Percentiles rank a stretch among this genome's conserved stretches.
Conservation (phyloP, 2,329 filamentous ascomycete genomes). For the Nigrospora oryzae region DNA sequence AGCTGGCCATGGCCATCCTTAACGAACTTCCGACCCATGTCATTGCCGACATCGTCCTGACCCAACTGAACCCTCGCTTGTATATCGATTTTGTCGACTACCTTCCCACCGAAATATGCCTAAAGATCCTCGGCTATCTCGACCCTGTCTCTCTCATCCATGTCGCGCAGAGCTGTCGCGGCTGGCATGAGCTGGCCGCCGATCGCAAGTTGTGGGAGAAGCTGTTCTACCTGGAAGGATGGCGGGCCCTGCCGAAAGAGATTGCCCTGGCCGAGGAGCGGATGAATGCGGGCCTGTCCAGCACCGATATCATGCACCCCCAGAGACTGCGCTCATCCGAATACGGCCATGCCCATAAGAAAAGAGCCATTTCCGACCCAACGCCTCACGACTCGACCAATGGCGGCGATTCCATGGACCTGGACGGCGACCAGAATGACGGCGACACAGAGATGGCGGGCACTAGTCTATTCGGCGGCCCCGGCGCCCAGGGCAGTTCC, state of each 20-base stretch:
- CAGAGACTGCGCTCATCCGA: slow-evolving; percentile 33
- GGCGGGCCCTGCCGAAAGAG: slow-evolving; percentile 62
- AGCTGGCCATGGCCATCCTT: slow-evolving; percentile 72
- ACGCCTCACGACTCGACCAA: slow-evolving; percentile 29
- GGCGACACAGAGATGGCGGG: slow-evolving; percentile 14
- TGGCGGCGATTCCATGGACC: slow-evolving; percentile 40
- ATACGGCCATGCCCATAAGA: slow-evolving; percentile 45
- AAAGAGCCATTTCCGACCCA: slow-evolving; percentile 39
- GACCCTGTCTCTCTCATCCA: slow-evolving; percentile 72
- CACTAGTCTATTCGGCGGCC: slow-evolving; percentile 17
- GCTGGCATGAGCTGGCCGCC: slow-evolving; percentile 73
- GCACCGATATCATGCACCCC: slow-evolving; percentile 28
- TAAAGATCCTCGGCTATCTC: slow-evolving; percentile 81
- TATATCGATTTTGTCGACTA: slow-evolving; percentile 87
- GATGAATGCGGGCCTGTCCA: slow-evolving; percentile 35
- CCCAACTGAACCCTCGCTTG: slow-evolving; percentile 70
- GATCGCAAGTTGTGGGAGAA: slow-evolving; percentile 83
- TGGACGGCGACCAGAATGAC: slow-evolving; percentile 17
- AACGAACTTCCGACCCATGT: slow-evolving; percentile 71
- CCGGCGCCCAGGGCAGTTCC: slow-evolving; percentile 9
- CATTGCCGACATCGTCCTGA: slow-evolving; percentile 66
- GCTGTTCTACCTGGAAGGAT: slow-evolving; percentile 78
- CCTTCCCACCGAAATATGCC: slow-evolving; percentile 83
- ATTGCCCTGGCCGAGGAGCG: slow-evolving; percentile 58
- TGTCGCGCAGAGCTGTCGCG: slow-evolving; percentile 68